phyloP scores from a whole-genome alignment of 768 basidiomycete species.

The Chalciporus pseudorubinellus region DNA sequence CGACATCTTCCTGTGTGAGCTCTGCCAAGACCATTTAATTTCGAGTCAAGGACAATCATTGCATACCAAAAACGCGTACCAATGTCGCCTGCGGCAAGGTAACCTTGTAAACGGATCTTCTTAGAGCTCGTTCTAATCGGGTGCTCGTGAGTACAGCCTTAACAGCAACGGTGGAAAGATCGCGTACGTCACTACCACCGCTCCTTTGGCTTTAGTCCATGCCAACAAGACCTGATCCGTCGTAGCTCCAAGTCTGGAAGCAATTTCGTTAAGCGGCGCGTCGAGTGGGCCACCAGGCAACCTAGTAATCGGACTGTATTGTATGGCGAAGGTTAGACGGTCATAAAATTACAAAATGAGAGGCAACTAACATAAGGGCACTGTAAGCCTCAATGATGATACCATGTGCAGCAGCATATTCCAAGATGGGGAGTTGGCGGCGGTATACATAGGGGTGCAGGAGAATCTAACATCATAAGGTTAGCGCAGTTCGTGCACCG shows the following conservation, averaged over 20 bases:
- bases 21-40: constrained; percentile 30
- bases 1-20: constrained; percentile 50
- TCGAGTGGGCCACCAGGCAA: constrained; percentile 65
- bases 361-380: constrained; percentile 49
- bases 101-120: constrained; percentile 61
- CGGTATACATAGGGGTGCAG: constrained; percentile 70
- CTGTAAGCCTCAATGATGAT: constrained; percentile 77
- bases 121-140: constrained; percentile 58
- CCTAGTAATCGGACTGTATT: constrained; percentile 54
- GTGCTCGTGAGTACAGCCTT: background rate
- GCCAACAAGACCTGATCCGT: constrained; percentile 69
- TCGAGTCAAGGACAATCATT: background rate
- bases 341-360: background rate
- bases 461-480: constrained; percentile 45
- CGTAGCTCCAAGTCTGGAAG: constrained; percentile 46
- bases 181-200: constrained; percentile 59
- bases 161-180: background rate
- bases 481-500: background rate
- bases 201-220: constrained; percentile 69
- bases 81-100: constrained; percentile 65
- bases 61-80: constrained; percentile 28
- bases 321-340: background rate
- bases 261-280: constrained; percentile 52
- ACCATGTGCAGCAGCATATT: constrained; percentile 52
- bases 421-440: constrained; percentile 52